Evolutionary conservation across 495 filamentous ascomycete species (phyloP).

Genomic region (Pyronema domesticum): DNA sequence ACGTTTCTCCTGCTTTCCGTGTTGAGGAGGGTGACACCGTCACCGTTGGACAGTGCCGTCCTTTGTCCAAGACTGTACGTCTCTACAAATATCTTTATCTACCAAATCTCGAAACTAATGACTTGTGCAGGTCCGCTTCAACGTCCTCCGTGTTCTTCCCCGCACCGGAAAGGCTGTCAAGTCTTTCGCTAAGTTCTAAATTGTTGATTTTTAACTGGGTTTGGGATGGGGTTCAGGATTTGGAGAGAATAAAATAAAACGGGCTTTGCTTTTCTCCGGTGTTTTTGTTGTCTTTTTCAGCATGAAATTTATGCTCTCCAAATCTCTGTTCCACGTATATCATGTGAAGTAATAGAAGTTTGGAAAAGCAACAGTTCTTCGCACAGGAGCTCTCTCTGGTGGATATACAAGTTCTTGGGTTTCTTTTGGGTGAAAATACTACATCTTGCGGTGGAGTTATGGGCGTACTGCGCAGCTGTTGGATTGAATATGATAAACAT

Average conservation of each 20-base stretch:
- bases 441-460: too few relatives aligned
- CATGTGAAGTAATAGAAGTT: too few relatives aligned
- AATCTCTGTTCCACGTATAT: too few relatives aligned
- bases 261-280: constrained; percentile 1
- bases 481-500: too few relatives aligned
- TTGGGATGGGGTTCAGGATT: constrained; percentile 3
- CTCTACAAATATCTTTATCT: not conserved
- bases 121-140: constrained; percentile 73
- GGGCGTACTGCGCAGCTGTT: too few relatives aligned
- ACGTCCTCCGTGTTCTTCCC: constrained; percentile 91
- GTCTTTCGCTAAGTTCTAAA: constrained; percentile 93
- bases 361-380: too few relatives aligned
- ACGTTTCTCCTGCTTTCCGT: constrained; percentile 99
- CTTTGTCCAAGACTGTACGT: constrained; percentile 95
- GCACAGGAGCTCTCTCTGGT: too few relatives aligned
- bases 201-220: not conserved
- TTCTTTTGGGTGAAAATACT: too few relatives aligned
- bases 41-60: constrained; percentile 96
- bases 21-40: constrained; percentile 98
- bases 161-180: constrained; percentile 94
- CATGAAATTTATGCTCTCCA: not conserved
- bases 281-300: not conserved
- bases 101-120: not conserved
- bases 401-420: too few relatives aligned
- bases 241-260: constrained; percentile 7